Base-by-base conservation (phyloP, 805 yeast genomes). In the Cyberlindnera maritima region DNA sequence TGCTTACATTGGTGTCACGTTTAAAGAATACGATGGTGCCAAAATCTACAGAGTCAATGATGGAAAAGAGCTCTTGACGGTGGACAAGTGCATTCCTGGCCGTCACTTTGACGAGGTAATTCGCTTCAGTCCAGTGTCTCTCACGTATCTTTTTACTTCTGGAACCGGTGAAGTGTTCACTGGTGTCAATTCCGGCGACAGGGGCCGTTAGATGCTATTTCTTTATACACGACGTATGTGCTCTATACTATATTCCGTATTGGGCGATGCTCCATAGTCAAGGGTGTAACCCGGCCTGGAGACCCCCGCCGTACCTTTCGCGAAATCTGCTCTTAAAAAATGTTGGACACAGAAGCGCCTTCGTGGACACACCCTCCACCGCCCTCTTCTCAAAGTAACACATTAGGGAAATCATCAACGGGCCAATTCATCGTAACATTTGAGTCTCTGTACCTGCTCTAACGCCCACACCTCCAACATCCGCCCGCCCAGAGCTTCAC, bases 1-100 rank as follows among this genome's bases (percentile, higher is more conserved):
- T 2, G 57, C 65, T 4, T 70, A 61, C 46, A 43, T 80, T 4
- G 77, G 75, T 2, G 68, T 73, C 9, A 68, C 76, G 0, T 74
- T 65, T 50, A 80, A 72, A 39, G 64, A 66, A 8, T 69, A 65
- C 3, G 60, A 66, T n/a, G 68, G 72, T 41, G 62, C 71, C 4
- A 67, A 63, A 18, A 64, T 80, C 13, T 75, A 61, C 37, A 73
- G 72, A 35, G 57, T 57, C 15, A 5, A 58, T 2, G 48, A 65
- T 0, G 58, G 63, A 5, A 56, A 57, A 19, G 58, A 55, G 19
- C 45, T 61, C 3, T 43, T 46, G 29, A 41, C 54, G 15, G 38
- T 59, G 10, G 42, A 55, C 6, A 54, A 49, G n/a, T 55, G 55
- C 20, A 34, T 38, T 6, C 28, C 58, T n/a, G 56, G 63, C 3